Base-by-base conservation (phyloP, 257 asterid species). In the Scutellaria galericulata region DNA sequence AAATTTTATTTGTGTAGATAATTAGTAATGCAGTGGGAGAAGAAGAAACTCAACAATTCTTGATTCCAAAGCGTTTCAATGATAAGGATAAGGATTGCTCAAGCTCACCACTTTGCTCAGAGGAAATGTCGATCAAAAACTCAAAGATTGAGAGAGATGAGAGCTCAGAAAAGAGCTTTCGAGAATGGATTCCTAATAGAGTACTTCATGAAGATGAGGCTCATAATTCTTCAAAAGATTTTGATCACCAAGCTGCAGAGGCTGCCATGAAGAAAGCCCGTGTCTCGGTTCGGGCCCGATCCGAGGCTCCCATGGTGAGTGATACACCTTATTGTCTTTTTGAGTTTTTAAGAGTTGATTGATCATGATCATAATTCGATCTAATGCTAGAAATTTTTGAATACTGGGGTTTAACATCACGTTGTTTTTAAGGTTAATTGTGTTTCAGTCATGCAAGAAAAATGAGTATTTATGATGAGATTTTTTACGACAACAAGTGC, bases 251-350 rank as follows among this genome's bases (percentile, higher is more conserved):
- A 18, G 66, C 75, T 24, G 59, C 81, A 0, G 80, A 80, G 68
- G 80, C 80, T 5, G 64, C 83, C 18, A 80, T 83, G 71, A 80
- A 73, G 63, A 84, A 79, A 66, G 88, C 83, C 18, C 86, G 88
- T 1, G 88, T 84, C 40, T 84, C 88, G 0, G 86, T 84, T 47
- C 77, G 88, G 9, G 80, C 83, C 68, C 72, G 77, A 11, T 83
- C 85, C 0, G 82, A 83, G 45, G 80, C 84, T 69, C 71, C 85
- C 5, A 60, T 48, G 64, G 88, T 83, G 68, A 57, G 72, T 63
- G 7, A 46, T 31, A 31, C 37, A 31, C 5, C 37, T 31, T 31
- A 1, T 2, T 2, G 37, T 31, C 5, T 4, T 31, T 31, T 31
- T 31, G 37, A 31, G 37, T 31, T 4, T 31, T 31, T 31, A 3